A percentile compares a stretch with the other conserved stretches of the same genome.
These are phyloP conservation scores for Phytophthora idaei DNA, from an alignment of 352 stramenopile species.

Conservation along the genomic window DNA sequence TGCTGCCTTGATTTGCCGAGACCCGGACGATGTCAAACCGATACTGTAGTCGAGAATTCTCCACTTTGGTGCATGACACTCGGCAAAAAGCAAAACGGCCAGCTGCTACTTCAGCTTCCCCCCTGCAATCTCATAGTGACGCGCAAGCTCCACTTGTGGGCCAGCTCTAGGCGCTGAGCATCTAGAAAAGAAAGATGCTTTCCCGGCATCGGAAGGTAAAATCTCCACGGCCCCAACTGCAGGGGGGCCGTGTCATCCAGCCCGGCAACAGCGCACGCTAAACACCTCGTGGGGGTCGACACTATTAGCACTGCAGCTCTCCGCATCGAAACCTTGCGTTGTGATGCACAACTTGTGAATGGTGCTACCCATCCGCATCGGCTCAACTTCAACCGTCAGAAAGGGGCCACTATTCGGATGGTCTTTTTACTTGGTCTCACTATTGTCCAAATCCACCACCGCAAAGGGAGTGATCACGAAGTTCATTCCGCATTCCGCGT, in stretches of 20 bases:
- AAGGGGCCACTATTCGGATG: conserved; percentile 13
- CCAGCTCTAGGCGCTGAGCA: too few species aligned
- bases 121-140: too few species aligned
- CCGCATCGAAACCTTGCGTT: conserved; percentile 3
- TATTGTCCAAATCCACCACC: conserved; percentile 8
- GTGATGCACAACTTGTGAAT: conserved; percentile 10
- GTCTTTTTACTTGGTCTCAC: conserved; percentile 1
- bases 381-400: conserved; percentile 16
- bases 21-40: too few species aligned
- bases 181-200: too few species aligned
- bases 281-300: background rate
- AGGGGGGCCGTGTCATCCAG: background rate
- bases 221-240: too few species aligned
- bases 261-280: background rate
- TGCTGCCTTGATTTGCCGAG: too few species aligned
- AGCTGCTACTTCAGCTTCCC: too few species aligned
- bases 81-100: too few species aligned
- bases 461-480: background rate
- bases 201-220: too few species aligned
- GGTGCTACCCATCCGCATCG: background rate
- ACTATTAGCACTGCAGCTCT: background rate
- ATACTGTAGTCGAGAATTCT: too few species aligned
- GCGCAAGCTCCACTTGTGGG: too few species aligned
- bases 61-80: too few species aligned
- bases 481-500: conserved; percentile 28